Percentiles rank a stretch among this genome's conserved stretches.
phyloP scores from a whole-genome alignment of 441 rosid species.

The Francoa sonchifolia region DNA sequence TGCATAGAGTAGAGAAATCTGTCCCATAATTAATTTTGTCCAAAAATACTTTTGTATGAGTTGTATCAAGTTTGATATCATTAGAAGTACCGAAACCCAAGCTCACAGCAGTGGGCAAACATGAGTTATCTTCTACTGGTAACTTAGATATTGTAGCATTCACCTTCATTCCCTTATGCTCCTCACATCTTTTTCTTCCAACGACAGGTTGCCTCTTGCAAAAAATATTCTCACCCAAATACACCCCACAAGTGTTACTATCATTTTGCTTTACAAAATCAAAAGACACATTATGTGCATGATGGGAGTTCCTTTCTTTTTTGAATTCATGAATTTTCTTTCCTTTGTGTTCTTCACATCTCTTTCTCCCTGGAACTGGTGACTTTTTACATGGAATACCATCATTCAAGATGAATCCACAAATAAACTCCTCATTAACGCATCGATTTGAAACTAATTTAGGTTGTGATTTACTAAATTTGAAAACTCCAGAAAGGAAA shows the following conservation, averaged over 20 bases:
- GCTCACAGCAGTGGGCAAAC: background rate
- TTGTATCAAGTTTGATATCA: too few relatives aligned
- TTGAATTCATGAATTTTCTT: constrained; percentile 15
- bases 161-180: constrained; percentile 35
- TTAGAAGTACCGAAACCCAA: background rate
- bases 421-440: constrained; percentile 15
- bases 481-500: constrained; percentile 24
- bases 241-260: constrained; percentile 22
- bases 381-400: constrained; percentile 33
- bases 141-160: constrained; percentile 6
- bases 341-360: constrained; percentile 62
- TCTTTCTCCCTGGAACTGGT: constrained; percentile 40
- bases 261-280: constrained; percentile 4
- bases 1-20: constrained; percentile 9
- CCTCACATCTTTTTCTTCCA: constrained; percentile 35
- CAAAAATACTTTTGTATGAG: too few relatives aligned
- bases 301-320: constrained; percentile 7
- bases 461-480: constrained; percentile 40
- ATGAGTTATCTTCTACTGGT: constrained; percentile 4
- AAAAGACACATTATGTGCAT: background rate
- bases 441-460: constrained; percentile 28
- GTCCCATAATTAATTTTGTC: too few relatives aligned
- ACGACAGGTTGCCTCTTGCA: constrained; percentile 21
- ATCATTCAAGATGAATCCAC: constrained; percentile 43
- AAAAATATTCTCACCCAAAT: constrained; percentile 24